Percentiles rank a stretch among this genome's conserved stretches.
Conservation (phyloP, 768 basidiomycete species). For the Podaxis sp. region DNA sequence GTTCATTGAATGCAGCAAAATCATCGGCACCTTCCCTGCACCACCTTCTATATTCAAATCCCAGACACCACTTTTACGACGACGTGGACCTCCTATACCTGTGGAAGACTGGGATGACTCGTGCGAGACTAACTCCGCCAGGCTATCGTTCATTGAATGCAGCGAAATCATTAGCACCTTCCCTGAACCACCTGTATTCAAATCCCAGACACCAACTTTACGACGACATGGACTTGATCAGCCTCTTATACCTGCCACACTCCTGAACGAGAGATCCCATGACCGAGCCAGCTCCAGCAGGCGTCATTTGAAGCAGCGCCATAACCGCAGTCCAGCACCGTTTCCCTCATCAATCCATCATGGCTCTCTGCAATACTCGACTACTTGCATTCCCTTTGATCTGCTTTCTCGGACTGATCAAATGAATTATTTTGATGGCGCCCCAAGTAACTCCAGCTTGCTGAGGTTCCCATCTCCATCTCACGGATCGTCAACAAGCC, state of each 20-base stretch:
- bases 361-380: background rate
- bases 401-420: background rate
- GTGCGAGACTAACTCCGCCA: background rate
- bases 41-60: background rate
- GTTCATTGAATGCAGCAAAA: background rate
- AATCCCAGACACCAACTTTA: background rate
- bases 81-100: background rate
- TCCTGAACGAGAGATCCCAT: background rate
- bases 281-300: background rate
- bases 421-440: background rate
- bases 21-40: background rate
- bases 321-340: background rate
- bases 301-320: background rate
- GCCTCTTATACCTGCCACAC: background rate
- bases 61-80: background rate
- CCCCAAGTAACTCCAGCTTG: background rate
- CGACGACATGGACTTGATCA: background rate
- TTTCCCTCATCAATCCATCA: background rate
- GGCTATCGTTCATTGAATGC: background rate
- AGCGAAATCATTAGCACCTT: background rate
- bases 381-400: background rate
- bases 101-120: background rate
- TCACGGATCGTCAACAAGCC: background rate
- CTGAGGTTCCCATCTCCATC: background rate
- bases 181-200: background rate